Percentiles rank a stretch among this genome's conserved stretches.
phyloP scores from a whole-genome alignment of 2,329 filamentous ascomycete genomes.

The Fonsecaea nubica region DNA sequence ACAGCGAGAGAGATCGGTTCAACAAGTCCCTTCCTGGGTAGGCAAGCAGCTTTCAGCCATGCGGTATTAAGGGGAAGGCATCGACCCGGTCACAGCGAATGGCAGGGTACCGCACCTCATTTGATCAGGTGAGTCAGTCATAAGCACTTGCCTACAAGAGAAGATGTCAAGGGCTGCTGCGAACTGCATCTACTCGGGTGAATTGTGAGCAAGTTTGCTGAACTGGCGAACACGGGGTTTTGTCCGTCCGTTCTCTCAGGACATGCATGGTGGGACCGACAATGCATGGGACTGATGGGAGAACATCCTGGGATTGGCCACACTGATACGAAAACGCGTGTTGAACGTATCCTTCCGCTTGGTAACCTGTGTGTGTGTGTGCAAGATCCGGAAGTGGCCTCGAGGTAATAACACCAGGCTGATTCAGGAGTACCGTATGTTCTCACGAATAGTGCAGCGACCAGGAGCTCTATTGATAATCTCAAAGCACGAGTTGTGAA shows the following conservation, averaged over 20 bases:
- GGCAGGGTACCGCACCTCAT: not conserved
- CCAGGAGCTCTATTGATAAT: not conserved
- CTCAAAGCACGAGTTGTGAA: not conserved
- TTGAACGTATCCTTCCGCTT: not conserved
- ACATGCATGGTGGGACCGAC: no score
- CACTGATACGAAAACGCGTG: not conserved
- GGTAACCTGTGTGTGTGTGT: not conserved
- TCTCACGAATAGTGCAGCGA: not conserved
- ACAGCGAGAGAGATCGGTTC: not conserved
- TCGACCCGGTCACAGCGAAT: not conserved
- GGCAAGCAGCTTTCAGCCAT: not conserved
- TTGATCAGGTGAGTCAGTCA: not conserved
- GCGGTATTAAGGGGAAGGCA: not conserved
- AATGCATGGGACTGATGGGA: not conserved
- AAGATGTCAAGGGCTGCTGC: not conserved
- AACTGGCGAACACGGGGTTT: not conserved
- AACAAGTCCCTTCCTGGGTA: not conserved
- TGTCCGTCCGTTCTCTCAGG: not conserved
- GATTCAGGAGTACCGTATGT: not conserved
- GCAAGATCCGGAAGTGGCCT: not conserved
- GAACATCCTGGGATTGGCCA: not conserved
- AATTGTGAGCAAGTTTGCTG: not conserved
- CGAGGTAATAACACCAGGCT: not conserved
- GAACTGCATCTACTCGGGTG: not conserved
- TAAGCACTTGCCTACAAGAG: not conserved